Evolutionary conservation across 495 filamentous ascomycete genomes (phyloP), one percentile per base, ranked within the genome.

Genomic region (Lasiosphaeria hispida): DNA sequence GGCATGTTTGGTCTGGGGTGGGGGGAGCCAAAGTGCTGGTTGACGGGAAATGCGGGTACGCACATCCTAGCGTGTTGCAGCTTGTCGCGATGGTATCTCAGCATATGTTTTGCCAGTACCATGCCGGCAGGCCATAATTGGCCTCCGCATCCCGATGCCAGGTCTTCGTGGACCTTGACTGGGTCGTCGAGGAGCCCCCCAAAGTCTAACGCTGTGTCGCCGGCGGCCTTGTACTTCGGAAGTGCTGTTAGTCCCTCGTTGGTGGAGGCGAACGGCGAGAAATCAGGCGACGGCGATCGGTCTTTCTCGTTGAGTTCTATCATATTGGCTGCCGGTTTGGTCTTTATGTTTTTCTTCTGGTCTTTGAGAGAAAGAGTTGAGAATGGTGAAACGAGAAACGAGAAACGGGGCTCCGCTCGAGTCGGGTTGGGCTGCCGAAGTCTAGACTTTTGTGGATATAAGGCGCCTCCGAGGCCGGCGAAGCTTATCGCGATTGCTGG

Each of bases 41-140:
- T 30, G 23, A 30, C 10, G 33, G 15, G 30, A 13, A 17, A 52
- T 44, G 17, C 14, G 54, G 66, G 53, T 62, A 87, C 87, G 68
- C 66, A 96, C 92, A 96, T 92, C 66, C 83, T 81, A 58, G 86
- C 85, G 18, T 80, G 76, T 53, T 72, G 68, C 59, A 96, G 63
- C 47, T 80, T 72, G 23, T 80, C 74, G 57, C 74, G 69, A 62
- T 89, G 87, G 59, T 83, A 84, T 48, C 83, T 78, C 37, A 98
- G 76, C 75, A 97, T 77, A 67, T 97, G 95, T 68, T 86, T 90
- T 9, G 87, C 83, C 23, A 98, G 74, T 2, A 92, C 85, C 84
- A 92, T 88, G 9, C 94, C 94, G 1, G 94, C 94, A 0, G 92
- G 94, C 94, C 94, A 97, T 11, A 95, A 76, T 67, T 91, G 87